Percentiles rank a stretch among this genome's conserved stretches.
These are phyloP conservation scores for Elsinoe batatas DNA, from an alignment of 2,329 filamentous ascomycete genomes.

Conservation along the genomic window DNA sequence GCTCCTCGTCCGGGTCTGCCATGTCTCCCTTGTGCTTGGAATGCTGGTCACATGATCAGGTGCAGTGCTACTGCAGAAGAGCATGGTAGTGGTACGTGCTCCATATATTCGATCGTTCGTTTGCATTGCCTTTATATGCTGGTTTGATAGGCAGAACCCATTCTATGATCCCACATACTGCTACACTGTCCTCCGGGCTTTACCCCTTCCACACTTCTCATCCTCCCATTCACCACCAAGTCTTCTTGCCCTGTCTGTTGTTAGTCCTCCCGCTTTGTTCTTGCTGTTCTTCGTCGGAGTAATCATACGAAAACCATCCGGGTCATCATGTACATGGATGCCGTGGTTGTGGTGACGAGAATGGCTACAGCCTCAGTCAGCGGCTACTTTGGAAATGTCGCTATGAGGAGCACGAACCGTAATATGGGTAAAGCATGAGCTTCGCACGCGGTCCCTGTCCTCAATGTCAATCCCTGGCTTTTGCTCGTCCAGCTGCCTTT, in stretches of 20 bases:
- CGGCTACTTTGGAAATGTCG: no score
- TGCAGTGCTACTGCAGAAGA: no score
- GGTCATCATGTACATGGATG: conserved; percentile 58
- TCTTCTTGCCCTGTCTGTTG: conserved; percentile 57
- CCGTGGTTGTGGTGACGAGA: conserved; percentile 31
- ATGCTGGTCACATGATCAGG: no score
- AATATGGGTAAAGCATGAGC: conserved; percentile 58
- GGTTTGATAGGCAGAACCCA: neutral
- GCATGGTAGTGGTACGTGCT: no score
- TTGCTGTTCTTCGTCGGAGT: neutral
- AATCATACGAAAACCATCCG: conserved; percentile 51
- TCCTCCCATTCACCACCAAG: conserved; percentile 43
- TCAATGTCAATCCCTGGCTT: conserved; percentile 15
- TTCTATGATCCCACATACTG: neutral
- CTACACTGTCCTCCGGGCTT: neutral
- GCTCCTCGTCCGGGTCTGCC: neutral
- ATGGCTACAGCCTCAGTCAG: conserved; percentile 49
- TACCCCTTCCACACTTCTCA: neutral
- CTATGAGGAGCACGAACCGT: conserved; percentile 28
- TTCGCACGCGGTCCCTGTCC: conserved; percentile 54
- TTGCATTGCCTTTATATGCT: conserved; percentile 1
- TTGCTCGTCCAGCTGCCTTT: neutral
- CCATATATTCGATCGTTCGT: neutral
- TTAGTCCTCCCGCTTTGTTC: neutral
- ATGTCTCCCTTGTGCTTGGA: no score